Evolutionary conservation across 345 rosid species (phyloP).

Genomic region (Eucalyptus regnans): DNA sequence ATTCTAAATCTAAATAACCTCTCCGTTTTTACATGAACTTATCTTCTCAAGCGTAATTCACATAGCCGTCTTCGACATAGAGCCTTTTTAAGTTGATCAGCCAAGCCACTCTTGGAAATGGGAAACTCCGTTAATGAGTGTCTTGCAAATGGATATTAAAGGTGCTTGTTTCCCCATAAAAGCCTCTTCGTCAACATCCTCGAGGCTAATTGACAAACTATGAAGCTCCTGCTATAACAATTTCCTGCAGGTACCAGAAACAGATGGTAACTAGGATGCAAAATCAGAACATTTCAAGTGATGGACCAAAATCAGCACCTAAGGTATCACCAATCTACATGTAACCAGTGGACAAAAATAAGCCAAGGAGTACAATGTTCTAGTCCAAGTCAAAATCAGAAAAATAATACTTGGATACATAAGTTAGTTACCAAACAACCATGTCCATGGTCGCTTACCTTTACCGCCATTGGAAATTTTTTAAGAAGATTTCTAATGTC

Average conservation of each 20-base stretch:
- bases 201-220: not conserved
- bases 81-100: not conserved
- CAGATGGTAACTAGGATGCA: not conserved
- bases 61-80: not conserved
- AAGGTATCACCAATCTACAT: not conserved
- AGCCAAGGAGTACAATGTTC: not conserved
- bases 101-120: not conserved
- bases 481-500: not conserved
- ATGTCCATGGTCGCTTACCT: not conserved
- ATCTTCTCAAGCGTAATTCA: not conserved
- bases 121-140: not conserved
- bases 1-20: not conserved
- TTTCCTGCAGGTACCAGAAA: not conserved
- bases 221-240: not conserved
- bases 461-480: rapidly evolving
- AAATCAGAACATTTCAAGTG: not conserved
- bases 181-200: not conserved
- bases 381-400: not conserved
- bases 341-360: not conserved
- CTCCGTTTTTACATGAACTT: not conserved
- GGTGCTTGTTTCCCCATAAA: not conserved
- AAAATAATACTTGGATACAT: not conserved
- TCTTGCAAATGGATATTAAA: not conserved
- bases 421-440: not conserved
- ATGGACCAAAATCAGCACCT: not conserved